phyloP scores from a whole-genome alignment of 2,329 filamentous ascomycete genomes.

The Akanthomyces dipterigenus region DNA sequence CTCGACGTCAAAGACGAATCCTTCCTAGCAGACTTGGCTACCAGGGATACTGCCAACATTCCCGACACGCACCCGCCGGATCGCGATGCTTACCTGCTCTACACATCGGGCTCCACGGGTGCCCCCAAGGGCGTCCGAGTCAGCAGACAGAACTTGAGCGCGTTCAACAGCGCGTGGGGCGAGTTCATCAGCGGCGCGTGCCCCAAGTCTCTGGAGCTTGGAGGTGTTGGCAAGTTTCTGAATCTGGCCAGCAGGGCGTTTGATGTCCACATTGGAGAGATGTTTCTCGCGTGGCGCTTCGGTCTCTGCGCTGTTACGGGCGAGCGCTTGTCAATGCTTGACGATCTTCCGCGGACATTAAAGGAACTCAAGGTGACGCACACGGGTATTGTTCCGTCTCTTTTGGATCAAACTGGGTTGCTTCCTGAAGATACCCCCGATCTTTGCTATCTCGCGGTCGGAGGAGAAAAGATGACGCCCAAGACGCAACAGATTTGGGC shows the following conservation, averaged over 20 bases:
- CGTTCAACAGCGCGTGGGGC: background rate
- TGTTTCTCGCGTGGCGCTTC: background rate
- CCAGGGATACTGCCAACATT: background rate
- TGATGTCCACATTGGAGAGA: background rate
- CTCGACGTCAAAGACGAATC: background rate
- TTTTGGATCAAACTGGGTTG: slow-evolving; percentile 3
- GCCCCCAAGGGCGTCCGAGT: slow-evolving; percentile 67
- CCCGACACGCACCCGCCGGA: background rate
- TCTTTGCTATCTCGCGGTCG: background rate
- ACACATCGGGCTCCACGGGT: slow-evolving; percentile 79
- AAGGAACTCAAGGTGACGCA: background rate
- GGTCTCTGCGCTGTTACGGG: background rate
- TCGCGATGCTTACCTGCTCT: slow-evolving; percentile 42
- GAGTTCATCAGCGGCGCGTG: background rate
- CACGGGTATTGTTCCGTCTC: background rate
- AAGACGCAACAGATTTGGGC: slow-evolving; percentile 2
- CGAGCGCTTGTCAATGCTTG: slow-evolving; percentile 3
- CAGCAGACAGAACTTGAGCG: background rate
- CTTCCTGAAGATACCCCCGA: background rate
- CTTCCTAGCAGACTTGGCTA: background rate
- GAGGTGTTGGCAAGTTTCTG: background rate
- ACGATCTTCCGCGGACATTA: background rate
- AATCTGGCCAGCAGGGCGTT: background rate
- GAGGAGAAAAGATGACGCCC: slow-evolving; percentile 1
- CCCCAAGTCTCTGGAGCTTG: background rate